Evolutionary conservation across 805 yeast species (phyloP), one percentile per base, ranked within the genome.

Genomic region (Tetrapisispora iriomotensis): DNA sequence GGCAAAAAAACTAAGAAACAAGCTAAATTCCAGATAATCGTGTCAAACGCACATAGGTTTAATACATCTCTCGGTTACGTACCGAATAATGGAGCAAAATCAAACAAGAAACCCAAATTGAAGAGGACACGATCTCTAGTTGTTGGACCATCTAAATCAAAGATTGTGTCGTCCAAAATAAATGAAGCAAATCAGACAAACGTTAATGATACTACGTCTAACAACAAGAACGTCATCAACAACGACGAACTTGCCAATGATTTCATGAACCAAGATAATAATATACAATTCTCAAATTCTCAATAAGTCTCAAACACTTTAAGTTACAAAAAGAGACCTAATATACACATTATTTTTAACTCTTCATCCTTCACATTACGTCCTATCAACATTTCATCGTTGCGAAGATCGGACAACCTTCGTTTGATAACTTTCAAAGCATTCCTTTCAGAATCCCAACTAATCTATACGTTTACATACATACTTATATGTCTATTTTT

Each of bases 11-110:
- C 27, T 19, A 45, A 37, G 19, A 56, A 51, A 39, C 55, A 58
- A 39, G 58, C 61, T 8, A 56, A 58, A 41, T 60, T 60, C 31
- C 64, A 60, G 44, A 59, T 60, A 4, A 57, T 60, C 31, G 61
- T 60, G 22, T 58, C 64, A 7, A 54, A 57, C 38, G 52, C 61
- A 12, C 55, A 58, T 26, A 51, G 53, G 28, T 60, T 60, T 42
- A 58, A 53, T 40, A 33, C 49, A 13, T 34, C 41, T 14, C 4
- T 17, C 15, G 34, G 36, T 9, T 23, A 31, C 36, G n/a, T 22
- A 24, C 37, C 30, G 46, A 48, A 14, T 33, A 45, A 41, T 15
- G 21, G 36, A 26, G 20, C 36, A 27, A 49, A 42, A 36, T 42
- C 40, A 17, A 41, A 36, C 17, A 48, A 38, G 35, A 45, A 43